Conservation (phyloP, 2,329 filamentous ascomycete genomes). For the Apiospora kogelbergensis region DNA sequence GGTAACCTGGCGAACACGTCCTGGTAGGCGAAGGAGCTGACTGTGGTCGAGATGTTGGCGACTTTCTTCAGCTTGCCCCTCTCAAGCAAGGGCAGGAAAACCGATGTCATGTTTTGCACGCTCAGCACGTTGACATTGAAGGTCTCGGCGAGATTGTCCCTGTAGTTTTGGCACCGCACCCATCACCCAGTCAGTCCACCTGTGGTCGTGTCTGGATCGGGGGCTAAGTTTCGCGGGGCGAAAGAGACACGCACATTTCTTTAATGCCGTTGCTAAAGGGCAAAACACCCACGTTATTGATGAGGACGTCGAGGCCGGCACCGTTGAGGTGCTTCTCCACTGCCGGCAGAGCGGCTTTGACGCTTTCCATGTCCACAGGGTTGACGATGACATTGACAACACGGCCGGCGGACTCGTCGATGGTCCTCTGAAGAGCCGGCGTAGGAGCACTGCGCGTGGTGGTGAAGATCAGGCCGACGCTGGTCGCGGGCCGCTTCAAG, state of each 20-base stretch:
- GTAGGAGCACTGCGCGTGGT: conserved; percentile 34
- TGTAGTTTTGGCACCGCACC: neutral
- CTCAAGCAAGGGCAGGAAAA: conserved; percentile 38
- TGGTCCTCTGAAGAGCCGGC: conserved; percentile 34
- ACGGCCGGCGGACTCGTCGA: conserved; percentile 32
- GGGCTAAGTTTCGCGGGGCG: neutral
- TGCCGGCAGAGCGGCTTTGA: conserved; percentile 32
- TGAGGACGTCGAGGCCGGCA: conserved; percentile 44
- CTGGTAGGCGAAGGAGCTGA: conserved; percentile 21
- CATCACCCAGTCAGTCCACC: neutral
- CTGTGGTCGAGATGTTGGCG: conserved; percentile 39
- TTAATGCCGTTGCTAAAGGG: conserved; percentile 17
- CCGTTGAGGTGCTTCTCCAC: conserved; percentile 35
- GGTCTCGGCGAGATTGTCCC: conserved; percentile 26
- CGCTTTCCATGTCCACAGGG: conserved; percentile 32
- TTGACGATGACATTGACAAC: conserved; percentile 38
- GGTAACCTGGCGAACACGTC: conserved; percentile 31
- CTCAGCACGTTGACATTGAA: conserved; percentile 29
- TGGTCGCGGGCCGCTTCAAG: conserved; percentile 12
- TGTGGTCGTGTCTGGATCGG: neutral
- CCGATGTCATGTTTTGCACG: conserved; percentile 38
- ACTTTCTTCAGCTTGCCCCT: conserved; percentile 41
- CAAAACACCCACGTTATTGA: conserved; percentile 39
- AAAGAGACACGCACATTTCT: conserved; percentile 10
- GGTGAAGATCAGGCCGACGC: conserved; percentile 39